phyloP scores from a whole-genome alignment of 352 stramenopile genomes.

The Pythium plurisporium region DNA sequence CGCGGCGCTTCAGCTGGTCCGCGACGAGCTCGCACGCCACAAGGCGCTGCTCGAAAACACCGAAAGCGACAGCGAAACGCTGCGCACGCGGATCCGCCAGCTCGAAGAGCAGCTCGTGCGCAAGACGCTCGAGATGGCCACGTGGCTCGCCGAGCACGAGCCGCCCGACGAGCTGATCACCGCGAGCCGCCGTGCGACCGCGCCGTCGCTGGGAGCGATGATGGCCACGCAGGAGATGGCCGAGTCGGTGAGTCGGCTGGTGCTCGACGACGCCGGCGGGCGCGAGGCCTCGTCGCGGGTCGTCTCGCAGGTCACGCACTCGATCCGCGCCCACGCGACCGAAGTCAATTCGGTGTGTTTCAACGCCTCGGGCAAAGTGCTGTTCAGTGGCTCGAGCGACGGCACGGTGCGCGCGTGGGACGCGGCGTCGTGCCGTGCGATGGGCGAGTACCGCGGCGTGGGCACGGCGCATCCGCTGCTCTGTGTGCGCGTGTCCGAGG shows the following conservation, averaged over 20 bases:
- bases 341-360: constrained; percentile 85
- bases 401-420: constrained; percentile 81
- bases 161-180: constrained; percentile 18
- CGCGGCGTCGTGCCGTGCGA: constrained; percentile 34
- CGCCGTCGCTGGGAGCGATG: constrained; percentile 1
- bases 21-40: constrained; percentile 60
- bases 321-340: constrained; percentile 71
- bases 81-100: constrained; percentile 36
- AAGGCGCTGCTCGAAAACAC: constrained; percentile 45
- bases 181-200: constrained; percentile 10
- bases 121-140: constrained; percentile 56
- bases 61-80: constrained; percentile 35
- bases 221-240: constrained; percentile 44
- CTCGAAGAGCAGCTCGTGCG: constrained; percentile 54
- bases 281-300: constrained; percentile 21
- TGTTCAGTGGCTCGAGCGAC: constrained; percentile 81
- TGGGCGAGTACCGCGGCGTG: constrained; percentile 75
- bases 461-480: constrained; percentile 79
- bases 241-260: constrained; percentile 40
- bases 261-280: constrained; percentile 24
- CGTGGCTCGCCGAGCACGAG: constrained; percentile 48
- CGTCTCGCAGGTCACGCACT: constrained; percentile 40
- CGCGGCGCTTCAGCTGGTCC: constrained; percentile 34
- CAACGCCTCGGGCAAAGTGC: constrained; percentile 74
- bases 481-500: constrained; percentile 73